Percentiles rank a stretch among this genome's conserved stretches.
phyloP scores from a whole-genome alignment of 2,329 filamentous ascomycete species.

The Fusarium sulawesiense region DNA sequence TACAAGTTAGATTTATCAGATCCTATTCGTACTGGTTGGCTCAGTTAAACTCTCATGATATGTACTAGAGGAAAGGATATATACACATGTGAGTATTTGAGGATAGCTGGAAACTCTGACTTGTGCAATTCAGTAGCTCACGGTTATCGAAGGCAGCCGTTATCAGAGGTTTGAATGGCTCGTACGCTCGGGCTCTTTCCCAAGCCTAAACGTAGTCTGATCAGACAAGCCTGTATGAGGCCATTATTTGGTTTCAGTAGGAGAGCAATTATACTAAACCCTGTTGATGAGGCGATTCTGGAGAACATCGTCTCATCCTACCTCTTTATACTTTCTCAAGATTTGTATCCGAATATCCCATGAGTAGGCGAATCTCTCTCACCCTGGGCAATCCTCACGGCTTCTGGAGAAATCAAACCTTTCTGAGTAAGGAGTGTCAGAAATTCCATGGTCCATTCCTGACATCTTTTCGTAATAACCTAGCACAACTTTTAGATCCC shows the following conservation, averaged over 20 bases:
- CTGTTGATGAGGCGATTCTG: not conserved
- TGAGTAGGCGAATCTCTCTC: not conserved
- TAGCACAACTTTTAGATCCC: not conserved
- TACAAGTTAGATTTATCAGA: rapidly evolving
- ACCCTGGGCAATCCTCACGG: not conserved
- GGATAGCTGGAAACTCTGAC: too few relatives aligned
- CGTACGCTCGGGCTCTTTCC: too few relatives aligned
- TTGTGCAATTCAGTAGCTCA: rapidly evolving
- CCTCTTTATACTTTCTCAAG: not conserved
- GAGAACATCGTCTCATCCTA: not conserved
- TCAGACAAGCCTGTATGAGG: not conserved
- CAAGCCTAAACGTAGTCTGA: not conserved
- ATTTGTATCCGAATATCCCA: not conserved
- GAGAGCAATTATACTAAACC: not conserved
- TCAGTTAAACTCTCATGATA: too few relatives aligned
- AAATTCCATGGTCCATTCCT: not conserved
- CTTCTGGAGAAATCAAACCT: not conserved
- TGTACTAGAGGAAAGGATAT: too few relatives aligned
- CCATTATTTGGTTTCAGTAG: not conserved
- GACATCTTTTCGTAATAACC: not conserved
- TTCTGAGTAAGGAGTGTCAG: not conserved
- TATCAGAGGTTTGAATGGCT: not conserved
- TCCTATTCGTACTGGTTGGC: rapidly evolving
- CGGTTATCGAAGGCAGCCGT: too few relatives aligned
- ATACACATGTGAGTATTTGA: too few relatives aligned